These are phyloP conservation scores for Nakaseomyces nivariensis DNA, from an alignment of 1,139 yeast species.

Conservation along the genomic window DNA sequence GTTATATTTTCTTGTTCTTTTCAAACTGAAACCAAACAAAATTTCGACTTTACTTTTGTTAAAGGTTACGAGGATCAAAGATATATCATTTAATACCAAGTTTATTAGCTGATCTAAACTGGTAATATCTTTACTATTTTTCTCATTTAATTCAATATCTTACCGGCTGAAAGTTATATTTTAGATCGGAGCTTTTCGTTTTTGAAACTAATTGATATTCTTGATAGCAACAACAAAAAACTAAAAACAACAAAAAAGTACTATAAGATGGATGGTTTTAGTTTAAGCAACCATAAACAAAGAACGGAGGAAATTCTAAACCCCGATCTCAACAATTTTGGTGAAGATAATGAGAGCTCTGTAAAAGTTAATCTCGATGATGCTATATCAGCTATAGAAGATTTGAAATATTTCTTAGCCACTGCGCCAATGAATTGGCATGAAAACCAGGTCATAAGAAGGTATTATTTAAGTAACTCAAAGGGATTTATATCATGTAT, in stretches of 20 bases:
- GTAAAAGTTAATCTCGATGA: not conserved
- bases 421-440: conserved; percentile 96
- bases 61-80: no score
- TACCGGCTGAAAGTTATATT: no score
- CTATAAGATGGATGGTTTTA: not conserved
- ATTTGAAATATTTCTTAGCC: conserved; percentile 71
- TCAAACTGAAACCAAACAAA: not conserved
- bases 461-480: conserved; percentile 77
- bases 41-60: not conserved
- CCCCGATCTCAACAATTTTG: not conserved
- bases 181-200: no score
- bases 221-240: no score
- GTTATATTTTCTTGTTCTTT: not conserved
- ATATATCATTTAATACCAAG: no score
- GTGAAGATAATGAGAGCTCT: not conserved
- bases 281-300: not conserved
- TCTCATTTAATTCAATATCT: no score
- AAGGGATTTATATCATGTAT: conserved; percentile 90
- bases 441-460: conserved; percentile 74
- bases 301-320: not conserved
- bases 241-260: not conserved
- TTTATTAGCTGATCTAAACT: no score
- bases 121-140: no score
- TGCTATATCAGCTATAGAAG: conserved; percentile 39
- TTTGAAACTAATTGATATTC: no score